Evolutionary conservation across 1,284 basidiomycete species (phyloP), one percentile per base, ranked within the genome.

Genomic region (Ganoderma leucocontextum): DNA sequence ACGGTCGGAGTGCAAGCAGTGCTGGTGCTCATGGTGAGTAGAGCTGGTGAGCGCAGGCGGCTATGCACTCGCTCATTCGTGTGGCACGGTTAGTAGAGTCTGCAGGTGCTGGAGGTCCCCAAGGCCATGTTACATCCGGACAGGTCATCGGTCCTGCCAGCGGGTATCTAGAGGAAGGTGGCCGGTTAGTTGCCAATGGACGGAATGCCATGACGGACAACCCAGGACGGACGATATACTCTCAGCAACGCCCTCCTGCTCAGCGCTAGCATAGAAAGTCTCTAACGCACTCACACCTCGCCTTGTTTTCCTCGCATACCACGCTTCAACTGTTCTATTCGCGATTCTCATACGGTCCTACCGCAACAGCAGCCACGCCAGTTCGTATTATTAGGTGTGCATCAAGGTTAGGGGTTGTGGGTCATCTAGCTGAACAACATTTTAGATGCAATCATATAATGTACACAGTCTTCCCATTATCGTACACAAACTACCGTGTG

Each of bases 141-240:
- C 73, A 72, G 33, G 72, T 67, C 39, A 69, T 74, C 10, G 76
- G 74, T 6, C 75, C 76, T 62, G 74, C 76, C 5, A 76, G 75
- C 63, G 76, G 71, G 35, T 76, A 73, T 60, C 22, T 78, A 62
- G 75, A 77, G 29, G 71, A 73, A 3, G 62, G 66, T 19, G 70
- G 64, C 63, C 69, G 70, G 25, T 22, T 71, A 29, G n/a, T 72
- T 9, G 72, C 75, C 47, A 67, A 65, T 44, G 73, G 70, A n/a
- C 63, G 69, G 29, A 71, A 67, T 35, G 65, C 70, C 13, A 72
- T 77, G 60, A 64, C 72, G 17, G 75, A 73, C 44, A 76, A 75
- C 44, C 76, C 77, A 8, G 78, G 78, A 59, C 73, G 78, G 64
- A 79, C 78, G 53, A 79, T 79, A 33, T 79, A 79, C 68, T 78